phyloP scores from a whole-genome alignment of 2,329 filamentous ascomycete genomes.

The Sordariomycetes sp. region DNA sequence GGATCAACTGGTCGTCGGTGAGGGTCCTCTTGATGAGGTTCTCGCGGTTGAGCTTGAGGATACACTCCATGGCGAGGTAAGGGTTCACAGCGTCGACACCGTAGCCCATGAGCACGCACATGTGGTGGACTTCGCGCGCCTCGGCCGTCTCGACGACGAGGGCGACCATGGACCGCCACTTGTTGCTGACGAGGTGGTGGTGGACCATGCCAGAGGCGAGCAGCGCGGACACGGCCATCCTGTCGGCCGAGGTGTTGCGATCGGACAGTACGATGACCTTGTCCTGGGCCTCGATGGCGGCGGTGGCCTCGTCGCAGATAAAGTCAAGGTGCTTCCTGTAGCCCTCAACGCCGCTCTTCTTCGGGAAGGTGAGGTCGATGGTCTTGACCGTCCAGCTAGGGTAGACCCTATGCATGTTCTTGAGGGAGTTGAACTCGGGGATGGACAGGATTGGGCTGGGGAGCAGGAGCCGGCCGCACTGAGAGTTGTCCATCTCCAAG shows the following conservation, averaged over 20 bases:
- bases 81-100: constrained; percentile 92
- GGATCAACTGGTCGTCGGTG: constrained; percentile 69
- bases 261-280: constrained; percentile 86
- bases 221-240: constrained; percentile 76
- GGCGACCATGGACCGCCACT: constrained; percentile 84
- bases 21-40: constrained; percentile 86
- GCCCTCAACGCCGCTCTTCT: constrained; percentile 68
- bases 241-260: constrained; percentile 70
- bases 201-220: constrained; percentile 89
- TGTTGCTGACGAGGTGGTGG: constrained; percentile 89
- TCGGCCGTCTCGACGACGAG: constrained; percentile 87
- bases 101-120: constrained; percentile 95
- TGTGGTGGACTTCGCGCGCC: constrained; percentile 94
- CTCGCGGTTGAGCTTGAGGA: constrained; percentile 92
- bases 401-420: constrained; percentile 63
- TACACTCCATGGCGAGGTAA: constrained; percentile 92
- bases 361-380: constrained; percentile 90
- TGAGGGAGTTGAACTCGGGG: constrained; percentile 80
- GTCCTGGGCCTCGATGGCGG: constrained; percentile 73
- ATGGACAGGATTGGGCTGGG: constrained; percentile 84
- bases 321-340: constrained; percentile 80
- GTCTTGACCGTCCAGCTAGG: constrained; percentile 77
- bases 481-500: constrained; percentile 82
- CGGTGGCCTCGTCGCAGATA: constrained; percentile 77
- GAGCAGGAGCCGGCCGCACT: constrained; percentile 76